These are phyloP conservation scores for Rhodotorula glutinis DNA, from an alignment of 1,284 basidiomycete genomes.

Conservation along the genomic window DNA sequence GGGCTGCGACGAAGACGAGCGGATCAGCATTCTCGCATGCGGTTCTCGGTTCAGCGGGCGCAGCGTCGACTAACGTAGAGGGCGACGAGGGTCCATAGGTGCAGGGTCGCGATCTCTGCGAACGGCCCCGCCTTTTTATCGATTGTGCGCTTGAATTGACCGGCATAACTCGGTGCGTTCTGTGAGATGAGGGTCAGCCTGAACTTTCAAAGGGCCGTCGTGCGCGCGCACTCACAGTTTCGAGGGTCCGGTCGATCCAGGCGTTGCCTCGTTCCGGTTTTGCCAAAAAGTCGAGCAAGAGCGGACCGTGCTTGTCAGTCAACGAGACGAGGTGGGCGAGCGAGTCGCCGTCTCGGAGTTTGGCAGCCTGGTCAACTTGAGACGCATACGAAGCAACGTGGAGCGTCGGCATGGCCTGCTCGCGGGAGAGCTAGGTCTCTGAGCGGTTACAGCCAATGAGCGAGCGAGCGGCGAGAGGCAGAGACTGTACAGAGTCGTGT, in stretches of 20 bases:
- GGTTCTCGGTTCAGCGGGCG: no score
- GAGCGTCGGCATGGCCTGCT: conserved; percentile 9
- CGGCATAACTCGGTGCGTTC: conserved; percentile 5
- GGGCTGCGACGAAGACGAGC: no score
- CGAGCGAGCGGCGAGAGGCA: no score
- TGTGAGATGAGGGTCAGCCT: neutral
- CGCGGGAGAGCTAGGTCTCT: no score
- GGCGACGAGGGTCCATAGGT: conserved; percentile 26
- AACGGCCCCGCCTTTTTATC: conserved; percentile 7
- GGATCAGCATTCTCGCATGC: no score
- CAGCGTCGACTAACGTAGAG: conserved; percentile 10
- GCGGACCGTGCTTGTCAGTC: conserved; percentile 6
- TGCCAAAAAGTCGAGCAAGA: conserved; percentile 11
- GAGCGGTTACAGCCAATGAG: no score
- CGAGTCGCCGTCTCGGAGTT: conserved; percentile 10
- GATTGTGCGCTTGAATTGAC: conserved; percentile 6
- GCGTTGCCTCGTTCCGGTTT: neutral
- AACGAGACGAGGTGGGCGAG: conserved; percentile 19
- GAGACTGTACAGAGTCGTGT: no score
- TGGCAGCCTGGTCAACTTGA: conserved; percentile 10
- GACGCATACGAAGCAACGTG: conserved; percentile 6
- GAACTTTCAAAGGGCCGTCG: neutral
- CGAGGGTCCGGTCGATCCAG: neutral
- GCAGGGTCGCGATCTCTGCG: conserved; percentile 26
- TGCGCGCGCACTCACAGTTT: conserved; percentile 6